These are phyloP conservation scores for Apostasia shenzhenica DNA, from an alignment of 106 monocot species.

Conservation along the genomic window DNA sequence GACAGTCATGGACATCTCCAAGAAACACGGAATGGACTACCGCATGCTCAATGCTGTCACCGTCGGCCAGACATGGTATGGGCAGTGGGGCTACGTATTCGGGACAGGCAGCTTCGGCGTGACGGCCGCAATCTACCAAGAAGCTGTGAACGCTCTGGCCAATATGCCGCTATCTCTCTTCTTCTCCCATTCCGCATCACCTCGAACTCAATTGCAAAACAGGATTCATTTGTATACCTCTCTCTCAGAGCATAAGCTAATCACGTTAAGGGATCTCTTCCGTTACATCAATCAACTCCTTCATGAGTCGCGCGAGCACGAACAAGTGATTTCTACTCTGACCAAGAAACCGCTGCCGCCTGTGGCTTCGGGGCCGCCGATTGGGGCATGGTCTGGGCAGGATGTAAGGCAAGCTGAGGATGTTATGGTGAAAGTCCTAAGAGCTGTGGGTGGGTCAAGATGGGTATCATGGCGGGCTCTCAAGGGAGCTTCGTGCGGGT, in stretches of 20 bases:
- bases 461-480: conserved; percentile 66
- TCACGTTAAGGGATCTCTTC: conserved; percentile 52
- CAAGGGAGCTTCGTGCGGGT: conserved; percentile 25
- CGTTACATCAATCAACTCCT: conserved; percentile 20
- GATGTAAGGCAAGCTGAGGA: conserved; percentile 35
- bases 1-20: conserved; percentile 87
- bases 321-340: neutral
- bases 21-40: conserved; percentile 61
- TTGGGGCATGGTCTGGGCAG: conserved; percentile 29
- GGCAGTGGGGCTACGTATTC: conserved; percentile 80
- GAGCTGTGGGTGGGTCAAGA: conserved; percentile 13
- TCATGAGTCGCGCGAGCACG: conserved; percentile 12
- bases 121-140: conserved; percentile 31
- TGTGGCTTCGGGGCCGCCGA: neutral
- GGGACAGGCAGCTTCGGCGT: conserved; percentile 58
- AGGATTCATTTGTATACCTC: conserved; percentile 49
- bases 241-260: conserved; percentile 31
- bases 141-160: conserved; percentile 46
- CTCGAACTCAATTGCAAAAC: conserved; percentile 30
- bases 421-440: conserved; percentile 45
- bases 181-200: conserved; percentile 31
- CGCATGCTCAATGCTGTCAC: conserved; percentile 58
- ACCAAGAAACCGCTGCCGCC: neutral
- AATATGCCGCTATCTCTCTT: conserved; percentile 35
- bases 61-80: conserved; percentile 66